Conservation (phyloP, 2,329 filamentous ascomycete species). For the Arthrobotrys iridis region DNA sequence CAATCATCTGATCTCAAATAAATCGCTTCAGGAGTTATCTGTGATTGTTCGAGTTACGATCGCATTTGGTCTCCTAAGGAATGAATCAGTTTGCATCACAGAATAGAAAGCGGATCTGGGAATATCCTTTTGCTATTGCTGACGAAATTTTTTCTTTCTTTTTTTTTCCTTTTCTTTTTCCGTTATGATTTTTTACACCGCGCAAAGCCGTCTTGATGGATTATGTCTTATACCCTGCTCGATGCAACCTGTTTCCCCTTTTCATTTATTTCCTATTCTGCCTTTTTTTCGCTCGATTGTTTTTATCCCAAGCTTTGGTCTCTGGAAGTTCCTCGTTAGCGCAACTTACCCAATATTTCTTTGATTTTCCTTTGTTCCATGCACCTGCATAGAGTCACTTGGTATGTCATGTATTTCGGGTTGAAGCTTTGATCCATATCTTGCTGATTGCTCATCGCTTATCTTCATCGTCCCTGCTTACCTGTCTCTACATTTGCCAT, state of each 20-base stretch:
- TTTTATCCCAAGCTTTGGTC: not conserved
- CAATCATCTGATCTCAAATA: not conserved
- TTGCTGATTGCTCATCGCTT: not conserved
- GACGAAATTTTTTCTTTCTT: slow-evolving; percentile 52
- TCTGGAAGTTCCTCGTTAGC: slow-evolving; percentile 3
- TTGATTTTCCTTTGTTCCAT: slow-evolving; percentile 6
- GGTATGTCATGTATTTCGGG: slow-evolving; percentile 2
- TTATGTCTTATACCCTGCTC: slow-evolving; percentile 44
- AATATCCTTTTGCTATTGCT: slow-evolving; percentile 6
- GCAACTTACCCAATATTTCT: not conserved
- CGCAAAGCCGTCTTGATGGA: slow-evolving; percentile 14
- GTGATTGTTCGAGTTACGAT: not conserved
- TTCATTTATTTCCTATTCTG: not conserved
- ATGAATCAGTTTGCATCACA: not conserved
- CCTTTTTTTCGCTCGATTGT: not conserved
- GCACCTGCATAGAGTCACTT: not conserved
- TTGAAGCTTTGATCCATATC: not conserved
- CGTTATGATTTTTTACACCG: slow-evolving; percentile 15
- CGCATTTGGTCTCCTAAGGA: not conserved
- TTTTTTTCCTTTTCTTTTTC: no score
- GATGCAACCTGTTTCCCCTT: not conserved
- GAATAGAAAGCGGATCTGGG: slow-evolving; percentile 3
- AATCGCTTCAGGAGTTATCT: not conserved
- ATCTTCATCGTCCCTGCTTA: not conserved
- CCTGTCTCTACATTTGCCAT: not conserved